Base-by-base conservation (phyloP, 176 grass and related monocot species). In the Cocos nucifera region DNA sequence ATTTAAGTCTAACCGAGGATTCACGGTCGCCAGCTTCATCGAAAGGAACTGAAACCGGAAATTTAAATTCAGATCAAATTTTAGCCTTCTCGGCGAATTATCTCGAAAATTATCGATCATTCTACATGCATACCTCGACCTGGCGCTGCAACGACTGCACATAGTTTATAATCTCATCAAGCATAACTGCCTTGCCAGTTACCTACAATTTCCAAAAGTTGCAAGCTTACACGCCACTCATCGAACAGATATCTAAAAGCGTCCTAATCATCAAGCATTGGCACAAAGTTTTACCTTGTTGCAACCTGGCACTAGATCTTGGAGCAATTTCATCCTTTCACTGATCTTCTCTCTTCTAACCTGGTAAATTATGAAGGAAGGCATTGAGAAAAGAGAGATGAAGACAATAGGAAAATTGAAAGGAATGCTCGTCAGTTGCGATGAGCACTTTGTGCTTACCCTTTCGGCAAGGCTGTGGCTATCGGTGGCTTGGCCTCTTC, bases 131-230 rank as follows among this genome's bases (percentile, higher is more conserved):
- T 77, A 89, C 86, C 81, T 89, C 86, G 21, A 89, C 81, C 29
- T 84, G 86, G 6, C 73, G 77, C 81, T 89, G 86, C 77, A 89
- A 64, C 48, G 86, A 89, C 70, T 81, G 86, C 19, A 84, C 86
- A 22, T 89, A 89, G 80, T 89, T 84, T 71, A 89, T 84, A 60
- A 89, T 89, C 77, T 89, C 86, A 61, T 89, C 86, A 14, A 89
- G 77, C 86, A 89, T 89, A 6, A 89, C 77, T 8, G 86, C 81
- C 63, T 89, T 89, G 19, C 81, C 86, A 22, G 86, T 89, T 55
- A 89, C 69, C 86, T 89, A 65, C 22, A 64, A 18, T 61, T 50
- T 17, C 4, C 49, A 57, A 32, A 30, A 60, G 22, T 30, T 32
- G 1, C 15, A 23, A 54, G 24, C 15, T 20, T 44, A 44, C 12